Conservation (phyloP, 2,329 filamentous ascomycete species). For the Orbilia blumenaviensis region DNA sequence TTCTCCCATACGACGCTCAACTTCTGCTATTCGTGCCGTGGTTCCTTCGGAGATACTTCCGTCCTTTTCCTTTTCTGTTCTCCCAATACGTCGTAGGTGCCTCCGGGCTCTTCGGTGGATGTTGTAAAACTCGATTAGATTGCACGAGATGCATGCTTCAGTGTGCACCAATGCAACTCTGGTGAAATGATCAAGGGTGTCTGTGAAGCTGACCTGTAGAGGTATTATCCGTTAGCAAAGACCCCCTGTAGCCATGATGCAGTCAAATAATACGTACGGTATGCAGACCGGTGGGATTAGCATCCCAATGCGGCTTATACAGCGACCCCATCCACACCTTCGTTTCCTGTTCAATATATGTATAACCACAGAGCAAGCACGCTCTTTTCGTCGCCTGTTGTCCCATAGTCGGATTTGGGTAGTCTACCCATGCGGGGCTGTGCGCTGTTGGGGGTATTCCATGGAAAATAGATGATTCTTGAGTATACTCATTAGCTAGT, state of each 20-base stretch:
- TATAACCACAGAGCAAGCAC: conserved; percentile 29
- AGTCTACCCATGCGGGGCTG: neutral
- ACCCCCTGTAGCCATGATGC: neutral
- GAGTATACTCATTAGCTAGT: neutral
- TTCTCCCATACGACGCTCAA: neutral
- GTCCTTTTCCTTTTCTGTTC: neutral
- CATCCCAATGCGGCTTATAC: neutral
- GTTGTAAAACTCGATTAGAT: conserved; percentile 13
- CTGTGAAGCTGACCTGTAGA: neutral
- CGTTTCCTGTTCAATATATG: neutral
- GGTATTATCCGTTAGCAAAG: neutral
- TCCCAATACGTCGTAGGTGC: neutral
- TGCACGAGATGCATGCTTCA: conserved; percentile 16
- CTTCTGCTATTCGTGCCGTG: neutral
- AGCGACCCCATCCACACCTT: neutral
- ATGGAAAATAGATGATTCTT: too few species aligned
- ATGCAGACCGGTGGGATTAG: neutral
- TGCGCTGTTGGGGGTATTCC: too few species aligned
- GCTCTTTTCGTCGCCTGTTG: neutral
- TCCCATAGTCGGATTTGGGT: neutral
- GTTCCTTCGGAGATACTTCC: neutral
- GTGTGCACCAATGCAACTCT: neutral
- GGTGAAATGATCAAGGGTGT: conserved; percentile 11
- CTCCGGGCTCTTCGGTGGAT: neutral
- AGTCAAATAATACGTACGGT: neutral